Evolutionary conservation across 345 rosid genomes (phyloP), one percentile per base, ranked within the genome.

Genomic region (Reutealis trisperma): DNA sequence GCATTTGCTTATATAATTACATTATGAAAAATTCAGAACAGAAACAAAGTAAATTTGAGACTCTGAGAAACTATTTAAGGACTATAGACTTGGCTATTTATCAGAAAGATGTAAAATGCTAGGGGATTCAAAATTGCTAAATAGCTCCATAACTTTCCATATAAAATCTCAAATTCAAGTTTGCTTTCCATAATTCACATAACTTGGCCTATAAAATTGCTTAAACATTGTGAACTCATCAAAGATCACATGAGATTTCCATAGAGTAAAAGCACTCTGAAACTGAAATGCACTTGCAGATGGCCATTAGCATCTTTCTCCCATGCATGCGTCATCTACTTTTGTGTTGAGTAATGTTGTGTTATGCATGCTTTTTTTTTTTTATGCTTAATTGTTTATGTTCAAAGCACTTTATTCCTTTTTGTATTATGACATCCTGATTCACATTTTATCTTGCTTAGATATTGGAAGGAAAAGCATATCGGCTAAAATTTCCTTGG

Each of bases 381-480:
- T 16, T 1, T 8, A 24, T 67, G 60, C 44, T n/a, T 21, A 24
- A 19, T 49, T 60, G 21, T 59, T 59, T 73, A 34, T 32, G 0
- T 21, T 73, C 8, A 5, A 67, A 14, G 27, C 42, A 30, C 16
- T 37, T 34, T 45, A 8, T 4, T 63, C 24, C 69, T 54, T 64
- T 64, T 14, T 25, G 30, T 52, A 14, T 21, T 5, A 49, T 73
- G 37, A 55, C 55, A 65, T 45, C 58, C 63, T 71, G n/a, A 75
- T 8, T 14, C 37, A 44, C 71, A 51, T 69, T 77, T 77, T 74
- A 74, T 63, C 55, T 73, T 83, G 60, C 58, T 37, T 79, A 96
- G 99, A 94, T 93, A 44, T 71, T 96, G 86, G 99, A 96, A 86
- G 99, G 99, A 76, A 94, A 82, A 87, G 71, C 97, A 9, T 93